Conservation (phyloP, 352 stramenopile genomes). For the Phytophthora citricola region DNA sequence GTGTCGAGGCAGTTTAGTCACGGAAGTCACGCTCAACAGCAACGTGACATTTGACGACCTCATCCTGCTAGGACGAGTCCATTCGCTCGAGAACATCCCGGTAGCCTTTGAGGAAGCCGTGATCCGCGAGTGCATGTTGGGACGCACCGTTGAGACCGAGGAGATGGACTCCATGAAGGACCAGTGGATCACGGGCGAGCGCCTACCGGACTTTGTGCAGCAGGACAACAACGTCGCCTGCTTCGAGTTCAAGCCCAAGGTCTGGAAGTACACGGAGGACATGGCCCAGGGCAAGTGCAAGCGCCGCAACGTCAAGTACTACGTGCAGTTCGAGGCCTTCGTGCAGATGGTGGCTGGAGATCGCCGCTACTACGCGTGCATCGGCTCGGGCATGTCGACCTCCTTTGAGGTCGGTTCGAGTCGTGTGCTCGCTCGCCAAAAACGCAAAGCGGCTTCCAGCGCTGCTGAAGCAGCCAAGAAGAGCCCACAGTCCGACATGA, state of each 20-base stretch:
- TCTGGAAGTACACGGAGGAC: constrained; percentile 91
- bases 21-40: constrained; percentile 86
- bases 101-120: constrained; percentile 87
- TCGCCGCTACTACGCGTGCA: constrained; percentile 83
- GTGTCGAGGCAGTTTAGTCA: constrained; percentile 83
- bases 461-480: constrained; percentile 25
- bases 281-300: constrained; percentile 92
- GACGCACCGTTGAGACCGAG: constrained; percentile 74
- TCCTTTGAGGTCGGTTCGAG: constrained; percentile 88
- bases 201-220: constrained; percentile 85
- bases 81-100: constrained; percentile 86
- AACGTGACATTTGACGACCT: constrained; percentile 85
- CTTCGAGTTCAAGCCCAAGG: constrained; percentile 91
- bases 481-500: constrained; percentile 39
- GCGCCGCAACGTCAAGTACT: constrained; percentile 89
- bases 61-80: constrained; percentile 77
- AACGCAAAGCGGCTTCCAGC: constrained; percentile 80
- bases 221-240: constrained; percentile 74
- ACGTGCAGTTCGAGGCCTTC: constrained; percentile 90
- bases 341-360: constrained; percentile 79
- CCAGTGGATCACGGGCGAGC: constrained; percentile 86
- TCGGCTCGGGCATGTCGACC: constrained; percentile 87
- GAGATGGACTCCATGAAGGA: constrained; percentile 89
- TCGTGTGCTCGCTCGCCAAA: constrained; percentile 83
- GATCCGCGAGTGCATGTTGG: constrained; percentile 85